These are phyloP conservation scores for Areca catechu DNA, from an alignment of 176 grass and related monocot genomes.

Conservation along the genomic window DNA sequence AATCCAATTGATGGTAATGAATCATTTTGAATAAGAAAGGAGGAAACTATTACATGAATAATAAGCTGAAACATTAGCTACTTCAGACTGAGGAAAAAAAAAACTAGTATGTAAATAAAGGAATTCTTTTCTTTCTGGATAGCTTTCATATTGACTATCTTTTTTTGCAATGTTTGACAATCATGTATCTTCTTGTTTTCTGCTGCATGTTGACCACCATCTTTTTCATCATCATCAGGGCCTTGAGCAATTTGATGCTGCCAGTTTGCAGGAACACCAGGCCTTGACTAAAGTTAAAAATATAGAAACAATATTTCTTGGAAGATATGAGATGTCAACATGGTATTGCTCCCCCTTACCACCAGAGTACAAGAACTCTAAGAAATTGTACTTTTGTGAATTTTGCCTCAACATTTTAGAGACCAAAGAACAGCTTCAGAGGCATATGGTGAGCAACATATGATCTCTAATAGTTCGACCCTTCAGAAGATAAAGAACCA, in stretches of 20 bases:
- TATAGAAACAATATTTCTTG: conserved; percentile 90
- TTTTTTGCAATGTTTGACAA: no score
- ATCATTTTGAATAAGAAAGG: no score
- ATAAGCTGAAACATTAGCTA: no score
- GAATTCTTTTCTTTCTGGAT: no score
- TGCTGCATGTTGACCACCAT: conserved; percentile 22
- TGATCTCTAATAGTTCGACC: conserved; percentile 7
- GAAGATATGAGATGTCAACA: conserved; percentile 92
- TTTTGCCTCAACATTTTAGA: conserved; percentile 99
- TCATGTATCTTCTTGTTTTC: no score
- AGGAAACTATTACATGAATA: no score
- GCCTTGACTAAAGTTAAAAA: conserved; percentile 99
- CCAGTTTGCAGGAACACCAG: conserved; percentile 85
- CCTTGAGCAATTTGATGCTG: conserved; percentile 85
- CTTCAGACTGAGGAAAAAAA: no score
- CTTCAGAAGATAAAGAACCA: not conserved
- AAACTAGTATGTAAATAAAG: no score
- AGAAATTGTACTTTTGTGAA: conserved; percentile 91
- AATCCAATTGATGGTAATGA: no score
- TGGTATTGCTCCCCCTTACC: conserved; percentile 99
- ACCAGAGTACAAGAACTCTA: conserved; percentile 80
- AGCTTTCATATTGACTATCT: no score
- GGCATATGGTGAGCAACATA: conserved; percentile 75
- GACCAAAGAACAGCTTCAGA: conserved; percentile 94
- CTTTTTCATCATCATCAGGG: conserved; percentile 78